phyloP scores from a whole-genome alignment of 495 filamentous ascomycete species.

The Penicillium cinerascens region DNA sequence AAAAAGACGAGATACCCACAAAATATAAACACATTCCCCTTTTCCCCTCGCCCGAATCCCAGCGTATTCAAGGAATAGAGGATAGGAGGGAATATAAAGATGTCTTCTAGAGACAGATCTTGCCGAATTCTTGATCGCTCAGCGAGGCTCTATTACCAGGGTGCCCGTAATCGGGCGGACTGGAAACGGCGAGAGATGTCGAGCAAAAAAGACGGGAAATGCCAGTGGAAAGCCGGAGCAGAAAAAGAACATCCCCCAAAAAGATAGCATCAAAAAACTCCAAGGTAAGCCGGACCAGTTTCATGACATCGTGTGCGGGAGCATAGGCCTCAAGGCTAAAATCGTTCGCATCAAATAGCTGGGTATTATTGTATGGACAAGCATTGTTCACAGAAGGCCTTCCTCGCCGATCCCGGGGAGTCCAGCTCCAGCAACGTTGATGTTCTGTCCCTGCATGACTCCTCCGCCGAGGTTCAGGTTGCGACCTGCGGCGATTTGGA shows the following conservation, averaged over 20 bases:
- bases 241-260: conserved; percentile 4
- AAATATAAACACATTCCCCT: conserved; percentile 4
- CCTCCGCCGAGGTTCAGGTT: conserved; percentile 42
- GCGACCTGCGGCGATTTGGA: conserved; percentile 42
- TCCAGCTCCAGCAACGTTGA: conserved; percentile 49
- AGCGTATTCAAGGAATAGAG: conserved; percentile 5
- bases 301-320: conserved; percentile 26
- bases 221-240: conserved; percentile 1
- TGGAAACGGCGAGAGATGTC: conserved; percentile 21
- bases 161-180: conserved; percentile 6
- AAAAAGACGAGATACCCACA: conserved; percentile 3
- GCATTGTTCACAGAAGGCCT: conserved; percentile 38
- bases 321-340: conserved; percentile 5
- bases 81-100: not conserved
- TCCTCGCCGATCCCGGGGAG: conserved; percentile 52
- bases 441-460: conserved; percentile 51
- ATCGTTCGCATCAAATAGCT: conserved; percentile 23
- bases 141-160: conserved; percentile 21
- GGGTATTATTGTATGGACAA: conserved; percentile 25
- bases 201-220: conserved; percentile 11
- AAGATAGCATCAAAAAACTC: conserved; percentile 19
- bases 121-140: conserved; percentile 18
- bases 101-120: conserved; percentile 19
- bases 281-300: conserved; percentile 19
- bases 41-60: conserved; percentile 5